A percentile compares a stretch with the other conserved stretches of the same genome.
Conservation (phyloP, 139 green algal species). For the Eudorina sp. region DNA sequence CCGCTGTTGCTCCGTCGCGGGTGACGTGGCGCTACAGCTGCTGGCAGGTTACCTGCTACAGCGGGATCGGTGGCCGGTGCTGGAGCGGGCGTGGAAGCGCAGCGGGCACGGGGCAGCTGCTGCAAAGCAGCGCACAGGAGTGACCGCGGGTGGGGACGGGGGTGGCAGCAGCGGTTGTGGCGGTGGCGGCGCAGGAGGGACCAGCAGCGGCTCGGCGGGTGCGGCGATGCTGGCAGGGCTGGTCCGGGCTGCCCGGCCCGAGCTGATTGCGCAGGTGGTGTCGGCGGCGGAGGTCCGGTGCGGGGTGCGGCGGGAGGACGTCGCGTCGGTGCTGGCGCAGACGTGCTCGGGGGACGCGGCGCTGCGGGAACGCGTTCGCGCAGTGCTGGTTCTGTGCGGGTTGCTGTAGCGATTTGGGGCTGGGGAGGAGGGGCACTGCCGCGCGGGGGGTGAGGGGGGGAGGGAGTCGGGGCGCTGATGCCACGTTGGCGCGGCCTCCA, state of each 20-base stretch:
- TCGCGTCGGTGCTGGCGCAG: slow-evolving; percentile 43
- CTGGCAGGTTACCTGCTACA: slow-evolving; percentile 21
- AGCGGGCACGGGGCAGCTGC: neutral
- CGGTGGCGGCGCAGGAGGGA: slow-evolving; percentile 3
- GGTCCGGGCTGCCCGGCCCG: slow-evolving; percentile 24
- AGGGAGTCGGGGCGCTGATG: too few relatives aligned
- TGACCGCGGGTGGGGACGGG: neutral
- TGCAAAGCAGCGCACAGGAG: too few relatives aligned
- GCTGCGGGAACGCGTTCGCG: slow-evolving; percentile 47
- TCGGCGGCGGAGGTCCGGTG: slow-evolving; percentile 11
- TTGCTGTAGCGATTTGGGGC: slow-evolving; percentile 9
- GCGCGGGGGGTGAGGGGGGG: too few relatives aligned
- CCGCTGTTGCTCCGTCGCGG: slow-evolving; percentile 5
- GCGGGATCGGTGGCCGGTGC: slow-evolving; percentile 33
- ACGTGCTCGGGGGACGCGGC: slow-evolving; percentile 42
- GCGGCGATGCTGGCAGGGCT: slow-evolving; percentile 29
- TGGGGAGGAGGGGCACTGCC: neutral
- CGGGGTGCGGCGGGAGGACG: neutral
- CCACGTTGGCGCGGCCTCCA: too few relatives aligned
- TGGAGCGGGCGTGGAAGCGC: slow-evolving; percentile 13
- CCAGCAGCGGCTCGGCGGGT: neutral
- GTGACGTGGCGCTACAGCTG: slow-evolving; percentile 34
- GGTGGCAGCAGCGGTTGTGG: neutral
- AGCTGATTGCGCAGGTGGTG: slow-evolving; percentile 47
- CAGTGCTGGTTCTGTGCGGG: slow-evolving; percentile 38